Conservation (phyloP, 2,329 filamentous ascomycete genomes). For the Colletotrichum sp. region DNA sequence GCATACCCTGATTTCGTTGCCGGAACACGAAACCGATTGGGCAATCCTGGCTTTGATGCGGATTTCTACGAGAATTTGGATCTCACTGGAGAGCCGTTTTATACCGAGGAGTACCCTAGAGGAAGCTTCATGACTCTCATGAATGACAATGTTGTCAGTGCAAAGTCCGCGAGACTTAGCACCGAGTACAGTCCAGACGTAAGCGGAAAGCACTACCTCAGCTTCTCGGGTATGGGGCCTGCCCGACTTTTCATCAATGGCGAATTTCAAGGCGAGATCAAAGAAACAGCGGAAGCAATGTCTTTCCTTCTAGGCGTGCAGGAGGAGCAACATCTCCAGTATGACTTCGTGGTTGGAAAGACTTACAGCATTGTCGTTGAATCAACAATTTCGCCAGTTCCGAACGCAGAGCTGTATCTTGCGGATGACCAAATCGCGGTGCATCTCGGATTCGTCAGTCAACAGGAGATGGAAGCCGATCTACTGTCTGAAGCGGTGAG, state of each 20-base stretch:
- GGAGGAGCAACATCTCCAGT: background rate
- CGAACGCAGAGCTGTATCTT: background rate
- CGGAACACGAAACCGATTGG: conserved; percentile 10
- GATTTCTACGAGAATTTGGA: background rate
- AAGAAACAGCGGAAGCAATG: conserved; percentile 56
- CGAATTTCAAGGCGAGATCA: conserved; percentile 55
- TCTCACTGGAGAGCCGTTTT: background rate
- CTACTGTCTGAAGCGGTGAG: conserved; percentile 53
- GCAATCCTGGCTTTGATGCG: conserved; percentile 28
- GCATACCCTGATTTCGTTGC: background rate
- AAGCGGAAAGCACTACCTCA: conserved; percentile 32
- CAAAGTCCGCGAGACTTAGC: background rate
- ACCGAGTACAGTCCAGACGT: conserved; percentile 4
- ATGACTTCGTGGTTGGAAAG: background rate
- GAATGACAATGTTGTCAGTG: background rate
- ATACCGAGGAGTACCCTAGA: background rate
- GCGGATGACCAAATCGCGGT: background rate
- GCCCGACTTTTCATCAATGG: conserved; percentile 67
- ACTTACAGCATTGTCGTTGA: conserved; percentile 63
- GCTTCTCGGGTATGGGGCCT: conserved; percentile 49
- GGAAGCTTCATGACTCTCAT: background rate
- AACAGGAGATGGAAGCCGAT: conserved; percentile 8
- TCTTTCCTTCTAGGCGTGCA: conserved; percentile 72
- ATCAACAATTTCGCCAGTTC: conserved; percentile 36
- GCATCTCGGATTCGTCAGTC: background rate